These are phyloP conservation scores for Geoglossum cookeanum DNA, from an alignment of 2,329 filamentous ascomycete genomes.

Conservation along the genomic window DNA sequence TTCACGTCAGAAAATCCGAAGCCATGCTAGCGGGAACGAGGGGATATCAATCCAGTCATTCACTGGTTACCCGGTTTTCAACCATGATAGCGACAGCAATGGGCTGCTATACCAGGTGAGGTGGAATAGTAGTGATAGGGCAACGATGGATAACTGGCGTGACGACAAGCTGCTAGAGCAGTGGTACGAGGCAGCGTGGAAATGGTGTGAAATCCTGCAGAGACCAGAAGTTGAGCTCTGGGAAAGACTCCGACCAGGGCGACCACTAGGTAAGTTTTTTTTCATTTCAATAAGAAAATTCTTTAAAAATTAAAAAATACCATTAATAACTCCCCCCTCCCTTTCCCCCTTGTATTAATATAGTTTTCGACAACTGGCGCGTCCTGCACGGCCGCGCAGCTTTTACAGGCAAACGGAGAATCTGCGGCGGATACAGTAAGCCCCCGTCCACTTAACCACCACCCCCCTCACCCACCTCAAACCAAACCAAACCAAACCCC, in stretches of 20 bases:
- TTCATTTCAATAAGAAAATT: not conserved
- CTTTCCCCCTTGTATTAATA: no score
- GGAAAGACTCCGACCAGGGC: conserved; percentile 65
- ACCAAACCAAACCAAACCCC: no score
- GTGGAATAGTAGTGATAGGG: conserved; percentile 89
- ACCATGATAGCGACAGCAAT: conserved; percentile 29
- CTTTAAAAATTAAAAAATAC: no score
- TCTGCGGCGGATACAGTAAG: conserved; percentile 84
- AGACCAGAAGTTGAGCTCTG: conserved; percentile 50
- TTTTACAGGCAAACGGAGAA: conserved; percentile 67
- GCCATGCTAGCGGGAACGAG: conserved; percentile 74
- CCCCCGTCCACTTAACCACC: conserved; percentile 11
- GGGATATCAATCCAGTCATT: conserved; percentile 64
- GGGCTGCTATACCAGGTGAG: conserved; percentile 43
- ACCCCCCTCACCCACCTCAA: no score
- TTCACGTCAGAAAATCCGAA: conserved; percentile 38
- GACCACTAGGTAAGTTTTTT: conserved; percentile 44
- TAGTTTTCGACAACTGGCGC: conserved; percentile 92
- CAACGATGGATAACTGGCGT: conserved; percentile 39
- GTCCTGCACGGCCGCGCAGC: conserved; percentile 70
- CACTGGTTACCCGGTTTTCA: conserved; percentile 51
- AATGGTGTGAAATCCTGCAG: conserved; percentile 52
- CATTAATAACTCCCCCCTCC: conserved; percentile 10
- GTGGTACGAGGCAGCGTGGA: conserved; percentile 69
- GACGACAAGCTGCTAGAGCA: conserved; percentile 26